These are phyloP conservation scores for Epichloe bromicola DNA, from an alignment of 2,329 filamentous ascomycete genomes.

Conservation along the genomic window DNA sequence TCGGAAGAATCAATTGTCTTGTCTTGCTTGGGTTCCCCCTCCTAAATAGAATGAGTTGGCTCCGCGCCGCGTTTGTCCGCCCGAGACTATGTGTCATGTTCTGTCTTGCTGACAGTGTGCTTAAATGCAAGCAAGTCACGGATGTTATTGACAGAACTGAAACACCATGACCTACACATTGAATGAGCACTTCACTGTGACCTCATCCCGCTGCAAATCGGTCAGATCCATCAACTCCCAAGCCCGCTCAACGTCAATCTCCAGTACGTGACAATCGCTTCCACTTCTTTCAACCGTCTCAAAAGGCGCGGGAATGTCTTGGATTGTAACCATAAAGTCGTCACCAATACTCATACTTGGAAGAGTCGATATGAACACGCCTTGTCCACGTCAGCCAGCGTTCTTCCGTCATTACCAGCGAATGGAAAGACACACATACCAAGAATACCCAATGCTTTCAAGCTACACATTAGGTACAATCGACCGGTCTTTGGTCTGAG, in stretches of 20 bases:
- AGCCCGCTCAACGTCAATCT: slow-evolving; percentile 63
- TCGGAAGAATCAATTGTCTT: too few species aligned
- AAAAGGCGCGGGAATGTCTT: slow-evolving; percentile 54
- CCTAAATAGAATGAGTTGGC: too few species aligned
- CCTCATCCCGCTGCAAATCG: slow-evolving; percentile 69
- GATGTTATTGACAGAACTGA: too few species aligned
- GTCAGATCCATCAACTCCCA: slow-evolving; percentile 63
- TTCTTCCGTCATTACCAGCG: background rate
- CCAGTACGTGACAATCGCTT: slow-evolving; percentile 46
- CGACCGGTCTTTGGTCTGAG: slow-evolving; percentile 41
- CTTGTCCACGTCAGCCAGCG: slow-evolving; percentile 20
- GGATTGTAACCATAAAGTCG: slow-evolving; percentile 63
- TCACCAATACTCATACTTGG: slow-evolving; percentile 44
- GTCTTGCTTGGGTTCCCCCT: too few species aligned
- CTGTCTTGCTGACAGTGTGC: too few species aligned
- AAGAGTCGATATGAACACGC: slow-evolving; percentile 64
- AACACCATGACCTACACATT: slow-evolving; percentile 15
- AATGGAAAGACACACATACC: slow-evolving; percentile 32
- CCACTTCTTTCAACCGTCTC: slow-evolving; percentile 49
- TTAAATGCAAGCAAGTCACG: too few species aligned
- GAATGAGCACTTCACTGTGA: slow-evolving; percentile 52
- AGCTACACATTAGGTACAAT: slow-evolving; percentile 49
- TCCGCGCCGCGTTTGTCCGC: too few species aligned
- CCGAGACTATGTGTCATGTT: too few species aligned
- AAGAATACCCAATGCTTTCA: slow-evolving; percentile 70